A percentile compares a stretch with the other conserved stretches of the same genome.
These are phyloP conservation scores for Neurospora cerealis DNA, from an alignment of 495 filamentous ascomycete genomes.

Conservation along the genomic window DNA sequence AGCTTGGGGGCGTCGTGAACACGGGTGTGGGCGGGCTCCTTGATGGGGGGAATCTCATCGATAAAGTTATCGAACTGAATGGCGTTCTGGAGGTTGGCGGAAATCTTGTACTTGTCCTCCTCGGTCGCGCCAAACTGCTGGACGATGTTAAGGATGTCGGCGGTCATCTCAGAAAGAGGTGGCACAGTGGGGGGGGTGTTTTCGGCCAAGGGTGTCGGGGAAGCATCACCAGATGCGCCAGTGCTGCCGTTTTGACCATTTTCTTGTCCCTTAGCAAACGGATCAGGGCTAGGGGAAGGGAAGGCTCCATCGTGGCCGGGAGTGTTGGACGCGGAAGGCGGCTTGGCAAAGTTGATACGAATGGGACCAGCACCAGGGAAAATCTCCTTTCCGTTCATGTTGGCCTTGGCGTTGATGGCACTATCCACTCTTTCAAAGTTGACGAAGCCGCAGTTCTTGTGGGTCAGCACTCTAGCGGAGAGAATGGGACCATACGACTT, in stretches of 20 bases:
- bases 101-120: slow-evolving; percentile 68
- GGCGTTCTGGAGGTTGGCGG: slow-evolving; percentile 59
- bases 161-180: slow-evolving; percentile 61
- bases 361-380: slow-evolving; percentile 95
- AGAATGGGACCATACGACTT: slow-evolving; percentile 81
- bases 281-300: slow-evolving; percentile 93
- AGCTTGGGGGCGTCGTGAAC: slow-evolving; percentile 93
- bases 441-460: slow-evolving; percentile 98
- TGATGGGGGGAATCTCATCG: slow-evolving; percentile 79
- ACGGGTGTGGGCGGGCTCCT: slow-evolving; percentile 81
- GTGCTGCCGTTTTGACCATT: slow-evolving; percentile 24
- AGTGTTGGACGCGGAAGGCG: slow-evolving; percentile 75
- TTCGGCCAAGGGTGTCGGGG: slow-evolving; percentile 26
- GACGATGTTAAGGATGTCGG: slow-evolving; percentile 79
- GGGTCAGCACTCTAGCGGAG: slow-evolving; percentile 86
- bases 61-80: slow-evolving; percentile 63
- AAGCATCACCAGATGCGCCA: slow-evolving; percentile 36
- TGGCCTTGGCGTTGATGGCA: slow-evolving; percentile 75
- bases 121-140: slow-evolving; percentile 77
- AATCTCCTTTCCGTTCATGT: slow-evolving; percentile 92
- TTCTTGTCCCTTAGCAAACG: slow-evolving; percentile 49
- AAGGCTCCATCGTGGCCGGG: slow-evolving; percentile 73
- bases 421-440: slow-evolving; percentile 89
- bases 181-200: slow-evolving; percentile 55
- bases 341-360: slow-evolving; percentile 94